Conservation (phyloP, 768 basidiomycete species). For the Arthromyces matolae region DNA sequence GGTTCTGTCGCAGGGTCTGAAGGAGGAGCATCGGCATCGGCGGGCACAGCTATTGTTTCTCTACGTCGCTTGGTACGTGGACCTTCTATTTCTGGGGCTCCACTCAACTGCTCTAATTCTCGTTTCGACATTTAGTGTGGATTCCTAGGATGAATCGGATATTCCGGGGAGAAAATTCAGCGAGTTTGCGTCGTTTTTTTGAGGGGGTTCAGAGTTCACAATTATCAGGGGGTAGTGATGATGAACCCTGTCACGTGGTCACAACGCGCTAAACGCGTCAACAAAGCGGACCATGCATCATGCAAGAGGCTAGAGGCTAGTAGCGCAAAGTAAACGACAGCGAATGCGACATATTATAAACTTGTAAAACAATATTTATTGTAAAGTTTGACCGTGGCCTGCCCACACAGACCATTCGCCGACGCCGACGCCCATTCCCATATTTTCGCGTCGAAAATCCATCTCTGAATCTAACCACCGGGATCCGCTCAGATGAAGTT, state of each 20-base stretch:
- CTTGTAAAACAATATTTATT: no score
- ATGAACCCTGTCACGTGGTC: slow-evolving; percentile 21
- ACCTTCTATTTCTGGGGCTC: slow-evolving; percentile 32
- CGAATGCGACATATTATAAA: no score
- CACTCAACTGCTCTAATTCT: slow-evolving; percentile 33
- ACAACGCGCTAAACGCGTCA: slow-evolving; percentile 13
- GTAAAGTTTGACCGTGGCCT: no score
- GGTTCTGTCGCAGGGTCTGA: slow-evolving; percentile 29
- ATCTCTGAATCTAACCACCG: slow-evolving; percentile 55
- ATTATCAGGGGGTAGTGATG: slow-evolving; percentile 9
- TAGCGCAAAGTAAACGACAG: no score
- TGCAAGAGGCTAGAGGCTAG: no score
- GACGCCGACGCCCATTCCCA: slow-evolving; percentile 65
- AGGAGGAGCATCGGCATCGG: slow-evolving; percentile 40
- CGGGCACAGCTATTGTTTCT: slow-evolving; percentile 32
- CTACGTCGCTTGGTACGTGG: slow-evolving; percentile 43
- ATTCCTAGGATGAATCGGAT: no score
- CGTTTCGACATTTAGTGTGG: slow-evolving; percentile 45
- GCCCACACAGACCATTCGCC: slow-evolving; percentile 70
- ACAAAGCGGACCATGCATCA: no score
- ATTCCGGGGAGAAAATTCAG: no score
- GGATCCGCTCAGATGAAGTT: slow-evolving; percentile 77
- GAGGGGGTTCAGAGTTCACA: slow-evolving; percentile 14
- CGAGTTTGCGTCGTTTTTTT: slow-evolving; percentile 4
- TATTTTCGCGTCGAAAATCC: slow-evolving; percentile 46